Conservation (phyloP, 176 grass and related monocot species). For the Stipa capillata region DNA sequence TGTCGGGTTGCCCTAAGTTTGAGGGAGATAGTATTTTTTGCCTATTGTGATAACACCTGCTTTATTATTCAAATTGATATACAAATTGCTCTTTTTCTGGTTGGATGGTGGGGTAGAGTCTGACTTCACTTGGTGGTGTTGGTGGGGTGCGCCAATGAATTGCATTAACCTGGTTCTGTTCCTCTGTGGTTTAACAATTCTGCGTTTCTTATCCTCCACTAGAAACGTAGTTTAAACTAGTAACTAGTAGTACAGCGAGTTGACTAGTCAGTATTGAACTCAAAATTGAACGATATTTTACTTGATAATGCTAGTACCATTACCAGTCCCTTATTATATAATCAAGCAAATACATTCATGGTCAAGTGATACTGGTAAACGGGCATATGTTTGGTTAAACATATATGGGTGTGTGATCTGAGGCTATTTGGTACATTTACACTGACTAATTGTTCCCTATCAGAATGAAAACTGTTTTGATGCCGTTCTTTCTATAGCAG, state of each 20-base stretch:
- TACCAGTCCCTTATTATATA: neutral
- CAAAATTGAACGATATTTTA: neutral
- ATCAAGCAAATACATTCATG: neutral
- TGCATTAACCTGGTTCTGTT: neutral
- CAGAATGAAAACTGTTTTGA: neutral
- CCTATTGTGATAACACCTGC: neutral
- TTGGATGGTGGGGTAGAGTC: neutral
- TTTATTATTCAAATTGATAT: neutral
- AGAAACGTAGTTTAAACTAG: neutral
- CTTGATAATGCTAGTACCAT: neutral
- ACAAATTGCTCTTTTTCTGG: neutral
- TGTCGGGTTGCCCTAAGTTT: neutral
- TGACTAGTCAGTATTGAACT: neutral
- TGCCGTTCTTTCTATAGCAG: conserved; percentile 1
- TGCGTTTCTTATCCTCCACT: neutral
- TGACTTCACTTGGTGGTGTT: conserved; percentile 2
- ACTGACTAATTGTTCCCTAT: neutral
- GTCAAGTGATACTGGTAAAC: neutral
- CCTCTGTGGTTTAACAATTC: neutral
- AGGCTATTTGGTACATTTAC: neutral
- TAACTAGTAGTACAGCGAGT: neutral
- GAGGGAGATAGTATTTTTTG: neutral
- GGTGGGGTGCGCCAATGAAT: neutral
- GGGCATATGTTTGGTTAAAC: neutral
- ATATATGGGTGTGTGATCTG: neutral